Conservation (phyloP, 2,329 filamentous ascomycete species). For the Fusarium sp. region DNA sequence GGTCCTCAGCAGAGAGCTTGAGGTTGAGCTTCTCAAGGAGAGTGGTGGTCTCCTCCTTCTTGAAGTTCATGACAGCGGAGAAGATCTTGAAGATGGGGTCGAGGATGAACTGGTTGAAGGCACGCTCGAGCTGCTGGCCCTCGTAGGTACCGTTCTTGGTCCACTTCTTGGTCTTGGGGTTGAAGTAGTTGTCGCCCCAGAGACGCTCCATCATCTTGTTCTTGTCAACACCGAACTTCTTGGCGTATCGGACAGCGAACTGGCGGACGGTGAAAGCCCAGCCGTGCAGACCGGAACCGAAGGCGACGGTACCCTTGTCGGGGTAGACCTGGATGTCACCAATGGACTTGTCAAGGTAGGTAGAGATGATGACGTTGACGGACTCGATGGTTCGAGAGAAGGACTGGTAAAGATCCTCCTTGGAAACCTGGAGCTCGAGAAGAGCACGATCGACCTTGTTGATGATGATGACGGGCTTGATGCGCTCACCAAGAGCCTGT, state of each 20-base stretch:
- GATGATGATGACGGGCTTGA: constrained; percentile 99
- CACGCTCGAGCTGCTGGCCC: constrained; percentile 92
- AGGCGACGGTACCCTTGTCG: constrained; percentile 96
- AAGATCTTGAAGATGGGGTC: constrained; percentile 99
- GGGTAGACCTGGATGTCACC: constrained; percentile 99
- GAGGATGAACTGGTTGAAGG: constrained; percentile 99
- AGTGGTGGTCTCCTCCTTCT: constrained; percentile 87
- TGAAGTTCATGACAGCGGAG: constrained; percentile 95
- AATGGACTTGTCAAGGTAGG: constrained; percentile 95
- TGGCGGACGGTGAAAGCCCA: constrained; percentile 99
- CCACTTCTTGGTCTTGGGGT: constrained; percentile 99
- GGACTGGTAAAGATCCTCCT: constrained; percentile 99
- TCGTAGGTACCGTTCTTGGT: constrained; percentile 86
- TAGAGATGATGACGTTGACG: constrained; percentile 99
- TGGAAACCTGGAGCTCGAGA: constrained; percentile 97
- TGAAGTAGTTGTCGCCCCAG: constrained; percentile 99
- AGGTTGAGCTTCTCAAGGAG: constrained; percentile 94
- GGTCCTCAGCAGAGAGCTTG: constrained; percentile 89
- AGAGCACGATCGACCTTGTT: constrained; percentile 99
- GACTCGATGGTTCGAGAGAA: constrained; percentile 99
- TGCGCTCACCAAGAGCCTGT: constrained; percentile 99
- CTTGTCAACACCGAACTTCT: constrained; percentile 99
- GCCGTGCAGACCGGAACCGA: constrained; percentile 99
- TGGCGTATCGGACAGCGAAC: constrained; percentile 95
- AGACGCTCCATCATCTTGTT: constrained; percentile 99